phyloP scores from a whole-genome alignment of 2,329 filamentous ascomycete species.

The Cladosporium sp. region DNA sequence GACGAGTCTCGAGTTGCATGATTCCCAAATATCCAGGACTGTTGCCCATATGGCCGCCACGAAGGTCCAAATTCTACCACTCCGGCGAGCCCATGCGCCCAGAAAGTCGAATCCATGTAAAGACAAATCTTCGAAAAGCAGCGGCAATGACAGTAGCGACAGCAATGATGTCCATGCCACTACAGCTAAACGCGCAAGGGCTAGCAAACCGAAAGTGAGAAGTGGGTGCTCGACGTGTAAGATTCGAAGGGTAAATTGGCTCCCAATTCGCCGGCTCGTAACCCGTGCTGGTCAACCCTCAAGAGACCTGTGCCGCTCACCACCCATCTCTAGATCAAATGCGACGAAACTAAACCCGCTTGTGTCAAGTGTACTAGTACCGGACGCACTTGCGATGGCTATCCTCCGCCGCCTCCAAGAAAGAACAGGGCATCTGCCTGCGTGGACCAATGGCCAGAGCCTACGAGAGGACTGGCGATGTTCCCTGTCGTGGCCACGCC shows the following conservation, averaged over 20 bases:
- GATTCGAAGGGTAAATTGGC: conserved; percentile 26
- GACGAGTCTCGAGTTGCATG: too few species aligned
- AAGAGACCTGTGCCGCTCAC: background rate
- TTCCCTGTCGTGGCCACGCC: background rate
- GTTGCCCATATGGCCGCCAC: background rate
- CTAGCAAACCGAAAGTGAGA: conserved; percentile 5
- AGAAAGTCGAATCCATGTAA: background rate
- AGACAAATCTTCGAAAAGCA: background rate
- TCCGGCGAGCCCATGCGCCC: background rate
- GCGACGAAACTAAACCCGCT: conserved; percentile 32
- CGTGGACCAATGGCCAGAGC: background rate
- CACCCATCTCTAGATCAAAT: conserved; percentile 22
- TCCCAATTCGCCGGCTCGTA: background rate
- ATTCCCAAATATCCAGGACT: too few species aligned
- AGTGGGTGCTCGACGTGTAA: conserved; percentile 13
- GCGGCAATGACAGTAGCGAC: background rate
- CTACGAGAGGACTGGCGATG: background rate
- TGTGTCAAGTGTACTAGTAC: conserved; percentile 34
- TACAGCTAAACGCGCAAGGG: background rate
- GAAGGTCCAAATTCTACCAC: conserved; percentile 7
- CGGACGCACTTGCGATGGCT: conserved; percentile 36
- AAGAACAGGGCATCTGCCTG: background rate
- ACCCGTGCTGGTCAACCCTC: too few species aligned
- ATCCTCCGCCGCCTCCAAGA: conserved; percentile 13
- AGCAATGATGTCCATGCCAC: background rate